phyloP scores from a whole-genome alignment of 192 early-diverging fungal genomes.

The Coemansia sp. region DNA sequence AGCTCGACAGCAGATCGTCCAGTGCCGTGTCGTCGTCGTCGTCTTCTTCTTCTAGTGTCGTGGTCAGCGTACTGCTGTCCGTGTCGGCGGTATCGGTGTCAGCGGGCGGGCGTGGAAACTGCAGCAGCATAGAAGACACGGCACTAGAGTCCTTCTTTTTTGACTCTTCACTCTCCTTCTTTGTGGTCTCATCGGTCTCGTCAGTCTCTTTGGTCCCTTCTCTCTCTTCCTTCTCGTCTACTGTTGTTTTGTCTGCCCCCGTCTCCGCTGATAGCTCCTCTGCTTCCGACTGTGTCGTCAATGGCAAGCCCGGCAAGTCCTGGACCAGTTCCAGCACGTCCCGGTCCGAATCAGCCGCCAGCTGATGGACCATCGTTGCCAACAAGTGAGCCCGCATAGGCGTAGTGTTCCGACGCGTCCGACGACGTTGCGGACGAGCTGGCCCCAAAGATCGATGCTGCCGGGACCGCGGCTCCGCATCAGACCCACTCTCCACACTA shows the following conservation, averaged over 20 bases:
- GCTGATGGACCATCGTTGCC: slow-evolving; percentile 39
- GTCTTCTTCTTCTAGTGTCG: background rate
- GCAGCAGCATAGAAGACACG: background rate
- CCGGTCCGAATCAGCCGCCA: slow-evolving; percentile 34
- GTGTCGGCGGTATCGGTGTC: too few relatives aligned
- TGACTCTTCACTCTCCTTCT: background rate
- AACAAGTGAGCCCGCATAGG: slow-evolving; percentile 48
- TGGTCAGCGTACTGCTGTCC: background rate
- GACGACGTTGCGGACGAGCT: background rate
- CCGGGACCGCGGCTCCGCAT: slow-evolving; percentile 1
- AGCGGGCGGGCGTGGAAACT: slow-evolving; percentile 8
- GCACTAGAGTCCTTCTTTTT: background rate
- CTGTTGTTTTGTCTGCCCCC: background rate
- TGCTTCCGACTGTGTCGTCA: background rate
- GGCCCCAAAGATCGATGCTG: slow-evolving; percentile 26
- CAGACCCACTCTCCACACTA: background rate
- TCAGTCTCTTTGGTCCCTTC: background rate
- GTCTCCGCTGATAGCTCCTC: background rate
- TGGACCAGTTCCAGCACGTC: slow-evolving; percentile 41
- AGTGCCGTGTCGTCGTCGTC: background rate
- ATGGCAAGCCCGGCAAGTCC: slow-evolving; percentile 19
- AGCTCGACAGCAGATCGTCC: slow-evolving; percentile 5
- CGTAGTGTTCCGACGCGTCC: slow-evolving; percentile 34
- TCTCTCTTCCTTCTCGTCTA: background rate
- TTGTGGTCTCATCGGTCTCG: background rate